Percentiles rank a stretch among this genome's conserved stretches.
phyloP scores from a whole-genome alignment of 208 protist species.

The Strigomonas galati region DNA sequence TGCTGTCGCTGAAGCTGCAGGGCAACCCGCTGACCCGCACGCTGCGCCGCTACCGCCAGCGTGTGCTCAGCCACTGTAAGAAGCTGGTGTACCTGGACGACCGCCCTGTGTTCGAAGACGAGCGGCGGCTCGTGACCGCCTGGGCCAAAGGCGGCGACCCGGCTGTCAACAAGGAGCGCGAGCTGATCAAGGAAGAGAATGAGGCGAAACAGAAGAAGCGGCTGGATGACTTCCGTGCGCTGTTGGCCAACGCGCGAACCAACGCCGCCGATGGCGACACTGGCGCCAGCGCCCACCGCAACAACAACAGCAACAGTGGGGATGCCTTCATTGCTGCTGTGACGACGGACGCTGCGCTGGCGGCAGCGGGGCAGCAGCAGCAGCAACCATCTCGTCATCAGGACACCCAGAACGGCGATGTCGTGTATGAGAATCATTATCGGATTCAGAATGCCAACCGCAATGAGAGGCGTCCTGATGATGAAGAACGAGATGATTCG shows the following conservation, averaged over 20 bases:
- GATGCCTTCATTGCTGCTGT: background rate
- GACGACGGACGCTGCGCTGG: slow-evolving; percentile 5
- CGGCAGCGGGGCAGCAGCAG: background rate
- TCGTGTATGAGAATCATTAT: background rate
- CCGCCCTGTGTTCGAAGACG: slow-evolving; percentile 83
- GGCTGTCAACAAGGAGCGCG: slow-evolving; percentile 60
- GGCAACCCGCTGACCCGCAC: slow-evolving; percentile 87
- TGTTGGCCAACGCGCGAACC: slow-evolving; percentile 23
- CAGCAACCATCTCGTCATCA: no score
- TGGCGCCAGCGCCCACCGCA: background rate
- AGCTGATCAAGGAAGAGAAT: slow-evolving; percentile 63
- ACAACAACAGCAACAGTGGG: background rate
- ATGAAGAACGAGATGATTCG: slow-evolving; percentile 1
- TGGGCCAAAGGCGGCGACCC: slow-evolving; percentile 81
- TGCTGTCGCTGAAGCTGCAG: slow-evolving; percentile 83
- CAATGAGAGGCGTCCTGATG: background rate
- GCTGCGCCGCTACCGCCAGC: slow-evolving; percentile 86
- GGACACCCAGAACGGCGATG: background rate
- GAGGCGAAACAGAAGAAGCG: slow-evolving; percentile 37
- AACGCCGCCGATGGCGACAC: slow-evolving; percentile 3
- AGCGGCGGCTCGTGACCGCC: slow-evolving; percentile 82
- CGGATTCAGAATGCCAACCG: no score
- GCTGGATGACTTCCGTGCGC: slow-evolving; percentile 70
- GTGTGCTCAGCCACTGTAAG: slow-evolving; percentile 57
- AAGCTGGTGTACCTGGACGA: slow-evolving; percentile 90